Percentiles rank a stretch among this genome's conserved stretches.
phyloP scores from a whole-genome alignment of 75 land plant genomes.

The Chamaecyparis obtusa region DNA sequence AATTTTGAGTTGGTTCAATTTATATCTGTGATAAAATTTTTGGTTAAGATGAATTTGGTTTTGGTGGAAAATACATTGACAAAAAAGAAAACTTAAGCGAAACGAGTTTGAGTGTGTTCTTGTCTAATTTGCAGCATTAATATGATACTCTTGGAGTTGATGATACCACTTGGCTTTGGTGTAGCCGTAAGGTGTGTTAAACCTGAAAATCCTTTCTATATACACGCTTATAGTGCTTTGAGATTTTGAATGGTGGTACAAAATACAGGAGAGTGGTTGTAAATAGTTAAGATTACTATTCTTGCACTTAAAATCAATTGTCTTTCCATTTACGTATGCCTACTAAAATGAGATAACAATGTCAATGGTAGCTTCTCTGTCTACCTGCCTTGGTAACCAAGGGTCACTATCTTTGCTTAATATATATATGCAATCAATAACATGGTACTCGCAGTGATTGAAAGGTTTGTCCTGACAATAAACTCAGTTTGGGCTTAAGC shows the following conservation, averaged over 20 bases:
- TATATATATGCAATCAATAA: background rate
- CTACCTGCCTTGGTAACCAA: background rate
- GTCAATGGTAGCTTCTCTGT: background rate
- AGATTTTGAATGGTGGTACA: background rate
- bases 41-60: background rate
- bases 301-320: background rate
- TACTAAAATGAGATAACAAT: background rate
- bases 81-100: background rate
- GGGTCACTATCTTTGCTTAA: background rate
- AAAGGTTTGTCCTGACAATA: background rate
- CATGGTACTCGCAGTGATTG: background rate
- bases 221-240: background rate
- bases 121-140: constrained; percentile 12
- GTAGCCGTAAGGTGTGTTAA: constrained; percentile 12
- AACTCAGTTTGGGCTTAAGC: background rate
- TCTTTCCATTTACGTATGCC: background rate
- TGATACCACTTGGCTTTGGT: constrained; percentile 10
- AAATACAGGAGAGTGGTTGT: background rate
- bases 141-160: constrained; percentile 12
- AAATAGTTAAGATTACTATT: background rate
- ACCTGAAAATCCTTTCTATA: constrained; percentile 4
- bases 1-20: background rate
- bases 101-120: constrained; percentile 2
- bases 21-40: background rate
- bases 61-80: background rate